Base-by-base conservation (phyloP, 2,329 filamentous ascomycete species). In the Knoxdaviesia proteae region DNA sequence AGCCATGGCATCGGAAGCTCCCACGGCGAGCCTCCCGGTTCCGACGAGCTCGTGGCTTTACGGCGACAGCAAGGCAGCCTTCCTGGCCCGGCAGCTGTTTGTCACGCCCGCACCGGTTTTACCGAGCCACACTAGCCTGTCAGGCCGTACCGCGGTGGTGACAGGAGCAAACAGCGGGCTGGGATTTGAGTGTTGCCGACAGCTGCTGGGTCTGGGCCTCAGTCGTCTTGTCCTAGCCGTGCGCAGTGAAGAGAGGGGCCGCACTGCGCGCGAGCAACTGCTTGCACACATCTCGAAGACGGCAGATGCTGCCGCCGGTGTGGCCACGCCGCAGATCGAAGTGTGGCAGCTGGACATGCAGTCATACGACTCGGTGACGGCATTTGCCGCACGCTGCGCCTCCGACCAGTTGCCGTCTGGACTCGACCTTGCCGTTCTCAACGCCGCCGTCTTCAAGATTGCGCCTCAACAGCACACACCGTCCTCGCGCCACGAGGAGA, bases 301-400 rank as follows among this genome's bases (percentile, higher is more conserved):
- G 20, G 20, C 20, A 20, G 20, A 20, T 20, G 20, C 20, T 20
- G 20, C 20, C 20, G 39, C 42, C 11, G 10, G 37, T 6, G 20
- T 8, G 10, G 8, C 36, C 5, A 34, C 31, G 11, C 29, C 10
- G 6, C 29, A 20, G 32, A 57, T 71, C 8, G 56, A 67, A 7
- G 65, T 72, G 7, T 71, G 63, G 65, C 7, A 51, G 3, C 48
- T 73, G n/a, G 65, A 73, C 39, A 62, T 71, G 59, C 42, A 45
- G 5, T 61, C 56, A 0, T 67, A 69, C 41, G 52, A 57, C 2
- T 68, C 64, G 1, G 52, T 71, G 1, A 53, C 56, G 32, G 50
- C 47, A 0, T 71, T 72, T 44, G 58, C 55, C 0, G 42, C 42
- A 6, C 34, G 49, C 20, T 20, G 20, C 3, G 20, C 20, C 20